These are phyloP conservation scores for Paramyrothecium roridum DNA, from an alignment of 2,329 filamentous ascomycete species.

Conservation along the genomic window DNA sequence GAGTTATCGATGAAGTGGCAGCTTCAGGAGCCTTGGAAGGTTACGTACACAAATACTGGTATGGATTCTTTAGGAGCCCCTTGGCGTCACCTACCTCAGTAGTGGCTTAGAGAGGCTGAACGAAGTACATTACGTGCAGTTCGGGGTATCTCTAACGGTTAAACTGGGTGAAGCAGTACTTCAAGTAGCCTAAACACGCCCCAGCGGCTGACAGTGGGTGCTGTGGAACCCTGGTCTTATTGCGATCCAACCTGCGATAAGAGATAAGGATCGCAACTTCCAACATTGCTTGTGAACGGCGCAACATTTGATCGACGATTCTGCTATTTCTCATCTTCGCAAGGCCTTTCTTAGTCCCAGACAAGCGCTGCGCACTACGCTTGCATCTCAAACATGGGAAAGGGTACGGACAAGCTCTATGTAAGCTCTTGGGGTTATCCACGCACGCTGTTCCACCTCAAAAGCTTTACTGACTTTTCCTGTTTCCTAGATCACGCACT, in stretches of 20 bases:
- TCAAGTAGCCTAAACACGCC: too few species aligned
- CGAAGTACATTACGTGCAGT: too few species aligned
- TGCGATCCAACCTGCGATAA: background rate
- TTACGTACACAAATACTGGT: background rate
- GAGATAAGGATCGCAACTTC: slow-evolving; percentile 1
- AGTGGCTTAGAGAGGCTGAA: too few species aligned
- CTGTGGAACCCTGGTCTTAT: too few species aligned
- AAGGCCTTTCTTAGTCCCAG: background rate
- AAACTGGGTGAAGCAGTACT: too few species aligned
- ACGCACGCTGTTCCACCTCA: background rate
- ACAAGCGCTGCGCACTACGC: slow-evolving; percentile 1
- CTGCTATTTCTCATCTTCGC: too few species aligned
- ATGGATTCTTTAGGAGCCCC: background rate
- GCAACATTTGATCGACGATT: too few species aligned
- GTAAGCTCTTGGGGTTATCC: slow-evolving; percentile 17
- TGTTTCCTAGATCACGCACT: slow-evolving; percentile 73
- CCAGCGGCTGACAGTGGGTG: too few species aligned
- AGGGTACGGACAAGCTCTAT: slow-evolving; percentile 44
- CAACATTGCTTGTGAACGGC: background rate
- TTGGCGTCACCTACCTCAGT: background rate
- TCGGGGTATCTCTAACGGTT: too few species aligned
- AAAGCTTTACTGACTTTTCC: slow-evolving; percentile 3
- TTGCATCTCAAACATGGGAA: slow-evolving; percentile 27
- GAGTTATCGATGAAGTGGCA: background rate
- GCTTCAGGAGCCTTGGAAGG: background rate